Percentiles rank a stretch among this genome's conserved stretches.
These are phyloP conservation scores for Ormosia emarginata DNA, from an alignment of 306 rosid species.

Conservation along the genomic window DNA sequence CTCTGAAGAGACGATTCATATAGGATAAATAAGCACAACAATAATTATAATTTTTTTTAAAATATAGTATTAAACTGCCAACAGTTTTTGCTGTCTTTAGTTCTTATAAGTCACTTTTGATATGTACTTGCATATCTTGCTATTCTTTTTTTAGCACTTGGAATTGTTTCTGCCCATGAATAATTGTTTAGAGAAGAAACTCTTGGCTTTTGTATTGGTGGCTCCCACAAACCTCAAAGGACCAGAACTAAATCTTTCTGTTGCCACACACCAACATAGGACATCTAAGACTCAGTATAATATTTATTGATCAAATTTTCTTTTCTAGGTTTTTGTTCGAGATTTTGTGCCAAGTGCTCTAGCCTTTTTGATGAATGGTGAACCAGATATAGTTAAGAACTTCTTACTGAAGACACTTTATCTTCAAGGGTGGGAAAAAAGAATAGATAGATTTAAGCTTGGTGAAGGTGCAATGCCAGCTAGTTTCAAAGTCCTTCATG, in stretches of 20 bases:
- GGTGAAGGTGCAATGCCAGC: constrained; percentile 98
- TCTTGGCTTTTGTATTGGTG: not conserved
- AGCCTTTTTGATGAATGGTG: constrained; percentile 92
- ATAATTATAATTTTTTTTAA: not conserved
- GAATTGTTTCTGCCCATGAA: not conserved
- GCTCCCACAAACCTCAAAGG: not conserved
- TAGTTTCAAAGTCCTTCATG: constrained; percentile 90
- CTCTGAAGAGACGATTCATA: not conserved
- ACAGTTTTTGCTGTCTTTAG: not conserved
- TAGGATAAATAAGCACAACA: not conserved
- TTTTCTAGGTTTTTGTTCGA: constrained; percentile 72
- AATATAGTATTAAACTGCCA: not conserved
- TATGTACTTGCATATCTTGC: not conserved
- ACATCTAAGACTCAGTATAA: not conserved
- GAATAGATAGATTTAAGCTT: constrained; percentile 84
- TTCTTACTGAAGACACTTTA: constrained; percentile 79
- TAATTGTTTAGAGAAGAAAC: not conserved
- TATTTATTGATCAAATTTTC: not conserved
- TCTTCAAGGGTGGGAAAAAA: constrained; percentile 92
- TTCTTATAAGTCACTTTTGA: not conserved
- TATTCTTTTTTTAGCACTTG: not conserved
- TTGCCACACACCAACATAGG: not conserved
- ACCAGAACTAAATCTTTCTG: not conserved
- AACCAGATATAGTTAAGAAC: constrained; percentile 85
- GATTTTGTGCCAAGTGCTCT: constrained; percentile 94